phyloP scores from a whole-genome alignment of 83 land plant species.

The Thuja plicata region DNA sequence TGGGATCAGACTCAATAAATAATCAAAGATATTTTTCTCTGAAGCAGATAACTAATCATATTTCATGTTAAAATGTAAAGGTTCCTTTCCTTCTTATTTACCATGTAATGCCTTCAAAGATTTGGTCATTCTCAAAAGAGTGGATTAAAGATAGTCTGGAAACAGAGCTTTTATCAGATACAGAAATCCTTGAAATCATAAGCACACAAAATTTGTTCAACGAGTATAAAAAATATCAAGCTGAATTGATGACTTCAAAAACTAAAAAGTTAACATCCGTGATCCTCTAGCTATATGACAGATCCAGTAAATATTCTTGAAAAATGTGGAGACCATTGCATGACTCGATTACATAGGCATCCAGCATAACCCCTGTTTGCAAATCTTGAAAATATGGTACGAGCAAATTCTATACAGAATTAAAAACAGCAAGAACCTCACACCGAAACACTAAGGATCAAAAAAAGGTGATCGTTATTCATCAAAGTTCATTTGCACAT shows the following conservation, averaged over 20 bases:
- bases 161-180: background rate
- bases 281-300: background rate
- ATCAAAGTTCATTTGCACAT: background rate
- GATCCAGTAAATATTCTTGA: background rate
- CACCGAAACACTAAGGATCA: background rate
- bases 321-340: background rate
- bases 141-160: background rate
- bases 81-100: background rate
- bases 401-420: background rate
- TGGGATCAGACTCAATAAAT: background rate
- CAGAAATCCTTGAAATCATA: background rate
- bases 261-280: background rate
- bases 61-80: background rate
- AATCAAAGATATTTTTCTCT: background rate
- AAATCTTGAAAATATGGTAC: background rate
- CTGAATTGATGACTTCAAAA: background rate
- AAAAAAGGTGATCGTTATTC: background rate
- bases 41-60: background rate
- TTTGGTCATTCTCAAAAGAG: background rate
- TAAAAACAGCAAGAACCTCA: background rate
- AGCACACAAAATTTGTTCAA: background rate
- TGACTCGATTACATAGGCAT: background rate
- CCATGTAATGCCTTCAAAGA: background rate
- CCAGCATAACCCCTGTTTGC: background rate
- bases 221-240: background rate